These are phyloP conservation scores for Sporothrix dimorphospora DNA, from an alignment of 2,329 filamentous ascomycete genomes.

Conservation along the genomic window DNA sequence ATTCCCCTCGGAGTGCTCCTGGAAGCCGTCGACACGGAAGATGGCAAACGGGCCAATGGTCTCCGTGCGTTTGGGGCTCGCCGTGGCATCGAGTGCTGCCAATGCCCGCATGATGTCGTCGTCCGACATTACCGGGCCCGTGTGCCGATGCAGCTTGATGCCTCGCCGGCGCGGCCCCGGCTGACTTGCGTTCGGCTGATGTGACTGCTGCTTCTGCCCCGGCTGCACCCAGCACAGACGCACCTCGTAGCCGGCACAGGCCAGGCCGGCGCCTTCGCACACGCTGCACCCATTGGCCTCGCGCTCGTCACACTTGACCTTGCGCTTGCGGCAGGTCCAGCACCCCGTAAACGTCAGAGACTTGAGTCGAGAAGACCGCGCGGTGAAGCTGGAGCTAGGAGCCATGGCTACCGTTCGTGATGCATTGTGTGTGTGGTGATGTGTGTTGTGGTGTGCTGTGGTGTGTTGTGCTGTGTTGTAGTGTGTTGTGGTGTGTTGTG, in stretches of 20 bases:
- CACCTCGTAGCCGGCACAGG: constrained; percentile 26
- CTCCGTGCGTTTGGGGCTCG: not conserved
- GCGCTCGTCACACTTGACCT: constrained; percentile 34
- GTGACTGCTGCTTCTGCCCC: not conserved
- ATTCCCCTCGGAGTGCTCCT: not conserved
- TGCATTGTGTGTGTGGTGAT: not conserved
- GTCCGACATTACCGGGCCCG: not conserved
- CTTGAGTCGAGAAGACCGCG: not conserved
- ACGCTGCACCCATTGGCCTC: constrained; percentile 26
- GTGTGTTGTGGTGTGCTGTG: not conserved
- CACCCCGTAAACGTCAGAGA: constrained; percentile 23
- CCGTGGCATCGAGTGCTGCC: not conserved
- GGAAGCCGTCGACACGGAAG: not conserved
- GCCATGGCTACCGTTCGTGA: not conserved
- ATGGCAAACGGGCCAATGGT: constrained; percentile 7
- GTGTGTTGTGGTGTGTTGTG: not conserved
- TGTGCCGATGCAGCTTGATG: not conserved
- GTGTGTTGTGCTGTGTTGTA: not conserved
- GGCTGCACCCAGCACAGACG: constrained; percentile 27
- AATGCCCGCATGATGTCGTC: not conserved
- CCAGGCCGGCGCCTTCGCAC: constrained; percentile 28
- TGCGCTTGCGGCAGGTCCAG: constrained; percentile 30
- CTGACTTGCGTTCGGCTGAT: not conserved
- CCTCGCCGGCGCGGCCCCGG: not conserved
- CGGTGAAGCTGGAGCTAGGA: not conserved